A percentile compares a stretch with the other conserved stretches of the same genome.
These are phyloP conservation scores for Aspergillus novofumigatus DNA, from an alignment of 2,329 filamentous ascomycete species.

Conservation along the genomic window DNA sequence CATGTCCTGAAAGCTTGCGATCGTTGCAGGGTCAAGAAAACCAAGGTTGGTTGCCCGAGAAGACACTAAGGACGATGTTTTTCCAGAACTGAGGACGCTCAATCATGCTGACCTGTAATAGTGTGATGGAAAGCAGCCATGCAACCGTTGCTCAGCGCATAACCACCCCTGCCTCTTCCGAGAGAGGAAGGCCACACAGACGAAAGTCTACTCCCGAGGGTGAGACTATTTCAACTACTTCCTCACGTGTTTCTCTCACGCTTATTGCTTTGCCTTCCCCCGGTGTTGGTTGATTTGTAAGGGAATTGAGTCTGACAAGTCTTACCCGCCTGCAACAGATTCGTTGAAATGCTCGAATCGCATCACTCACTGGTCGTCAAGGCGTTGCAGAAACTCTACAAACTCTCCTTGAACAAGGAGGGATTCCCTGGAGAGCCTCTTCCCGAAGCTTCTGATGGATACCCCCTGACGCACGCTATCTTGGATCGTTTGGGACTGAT, in stretches of 20 bases:
- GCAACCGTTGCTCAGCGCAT: conserved; percentile 41
- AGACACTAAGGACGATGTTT: not conserved
- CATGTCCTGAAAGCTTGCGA: conserved; percentile 44
- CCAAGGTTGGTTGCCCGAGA: conserved; percentile 32
- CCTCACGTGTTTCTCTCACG: not conserved
- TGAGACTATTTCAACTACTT: conserved; percentile 15
- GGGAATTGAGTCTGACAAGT: conserved; percentile 1
- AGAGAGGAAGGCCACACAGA: conserved; percentile 42
- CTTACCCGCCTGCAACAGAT: conserved; percentile 22
- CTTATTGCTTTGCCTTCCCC: not conserved
- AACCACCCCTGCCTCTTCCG: conserved; percentile 43
- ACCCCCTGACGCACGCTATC: conserved; percentile 41
- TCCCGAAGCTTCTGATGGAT: conserved; percentile 35
- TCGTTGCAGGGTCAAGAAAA: conserved; percentile 45
- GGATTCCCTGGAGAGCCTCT: conserved; percentile 42
- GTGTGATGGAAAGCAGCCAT: conserved; percentile 45
- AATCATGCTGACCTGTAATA: conserved; percentile 17
- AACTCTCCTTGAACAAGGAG: conserved; percentile 39
- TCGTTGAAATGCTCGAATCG: conserved; percentile 44
- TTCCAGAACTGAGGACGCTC: not conserved
- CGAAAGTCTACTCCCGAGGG: conserved; percentile 43
- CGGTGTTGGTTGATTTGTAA: not conserved
- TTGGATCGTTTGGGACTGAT: conserved; percentile 41
- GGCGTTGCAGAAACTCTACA: conserved; percentile 40
- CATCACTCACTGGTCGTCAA: conserved; percentile 42